phyloP scores from a whole-genome alignment of 2,329 filamentous ascomycete genomes.

The Phyllosticta ampelicida region DNA sequence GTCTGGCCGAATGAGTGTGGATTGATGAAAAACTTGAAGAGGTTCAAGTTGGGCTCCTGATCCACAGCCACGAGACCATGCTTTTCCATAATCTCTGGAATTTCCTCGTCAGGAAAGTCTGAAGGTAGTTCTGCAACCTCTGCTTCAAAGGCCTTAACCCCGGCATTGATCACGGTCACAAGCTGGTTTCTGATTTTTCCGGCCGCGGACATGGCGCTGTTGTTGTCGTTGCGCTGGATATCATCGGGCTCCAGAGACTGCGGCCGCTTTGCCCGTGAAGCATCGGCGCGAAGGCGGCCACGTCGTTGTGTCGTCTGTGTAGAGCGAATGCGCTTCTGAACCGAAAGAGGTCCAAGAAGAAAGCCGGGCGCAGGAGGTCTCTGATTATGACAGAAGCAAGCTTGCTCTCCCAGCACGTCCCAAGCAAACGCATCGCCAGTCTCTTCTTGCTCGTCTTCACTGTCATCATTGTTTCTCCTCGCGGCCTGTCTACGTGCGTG shows the following conservation, averaged over 20 bases:
- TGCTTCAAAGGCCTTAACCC: slow-evolving; percentile 33
- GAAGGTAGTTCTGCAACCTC: slow-evolving; percentile 26
- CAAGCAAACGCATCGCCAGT: slow-evolving; percentile 75
- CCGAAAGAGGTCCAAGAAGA: slow-evolving; percentile 75
- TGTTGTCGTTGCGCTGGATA: slow-evolving; percentile 62
- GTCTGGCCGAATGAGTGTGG: slow-evolving; percentile 87
- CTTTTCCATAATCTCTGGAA: slow-evolving; percentile 48
- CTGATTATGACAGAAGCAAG: slow-evolving; percentile 60
- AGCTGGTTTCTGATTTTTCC: slow-evolving; percentile 60
- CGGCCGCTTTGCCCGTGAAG: slow-evolving; percentile 6
- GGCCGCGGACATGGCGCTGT: slow-evolving; percentile 70
- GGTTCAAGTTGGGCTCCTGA: slow-evolving; percentile 52
- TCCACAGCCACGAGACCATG: slow-evolving; percentile 48
- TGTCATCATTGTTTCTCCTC: slow-evolving; percentile 32
- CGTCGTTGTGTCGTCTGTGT: slow-evolving; percentile 53
- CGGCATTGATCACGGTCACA: slow-evolving; percentile 25
- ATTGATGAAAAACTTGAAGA: slow-evolving; percentile 85
- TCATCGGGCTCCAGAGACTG: slow-evolving; percentile 50
- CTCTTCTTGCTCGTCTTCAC: slow-evolving; percentile 52
- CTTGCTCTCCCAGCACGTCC: slow-evolving; percentile 68
- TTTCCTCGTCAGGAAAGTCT: slow-evolving; percentile 28
- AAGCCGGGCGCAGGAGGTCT: slow-evolving; percentile 74
- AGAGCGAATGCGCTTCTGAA: slow-evolving; percentile 72
- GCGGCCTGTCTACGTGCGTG: slow-evolving; percentile 37
- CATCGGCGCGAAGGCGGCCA: slow-evolving; percentile 45